These are phyloP conservation scores for Fusarium odoratissimum DNA, from an alignment of 2,329 filamentous ascomycete genomes.

Conservation along the genomic window DNA sequence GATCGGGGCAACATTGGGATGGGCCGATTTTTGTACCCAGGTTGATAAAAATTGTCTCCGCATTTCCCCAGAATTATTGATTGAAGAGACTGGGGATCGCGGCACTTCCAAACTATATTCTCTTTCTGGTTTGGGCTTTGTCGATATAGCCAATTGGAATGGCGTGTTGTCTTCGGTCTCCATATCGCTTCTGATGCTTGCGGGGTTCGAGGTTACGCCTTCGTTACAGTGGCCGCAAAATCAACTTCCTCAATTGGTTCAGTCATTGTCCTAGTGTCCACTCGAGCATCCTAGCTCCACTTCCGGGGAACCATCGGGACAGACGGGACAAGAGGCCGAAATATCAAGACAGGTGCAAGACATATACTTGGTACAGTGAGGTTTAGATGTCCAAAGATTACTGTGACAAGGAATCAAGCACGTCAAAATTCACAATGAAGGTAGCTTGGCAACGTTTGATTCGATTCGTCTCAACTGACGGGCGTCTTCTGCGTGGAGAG, in stretches of 20 bases:
- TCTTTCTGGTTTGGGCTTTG: not conserved
- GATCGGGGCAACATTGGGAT: slow-evolving; percentile 16
- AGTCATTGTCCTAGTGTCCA: not conserved
- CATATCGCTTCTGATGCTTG: not conserved
- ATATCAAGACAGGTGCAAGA: not conserved
- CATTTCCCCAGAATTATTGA: not conserved
- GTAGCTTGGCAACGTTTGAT: slow-evolving; percentile 64
- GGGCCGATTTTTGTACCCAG: slow-evolving; percentile 3
- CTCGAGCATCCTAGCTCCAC: too few relatives aligned
- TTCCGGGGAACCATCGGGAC: not conserved
- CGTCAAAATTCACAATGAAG: slow-evolving; percentile 37
- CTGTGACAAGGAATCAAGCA: not conserved
- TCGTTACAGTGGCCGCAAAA: not conserved
- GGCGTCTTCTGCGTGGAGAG: slow-evolving; percentile 62
- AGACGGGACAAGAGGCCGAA: not conserved
- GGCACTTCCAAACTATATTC: not conserved
- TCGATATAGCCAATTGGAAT: not conserved
- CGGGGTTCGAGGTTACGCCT: not conserved
- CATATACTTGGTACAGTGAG: not conserved
- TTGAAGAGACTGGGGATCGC: not conserved
- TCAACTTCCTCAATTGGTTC: not conserved
- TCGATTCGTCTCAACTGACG: slow-evolving; percentile 64
- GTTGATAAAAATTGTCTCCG: not conserved
- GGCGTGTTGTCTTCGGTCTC: not conserved
- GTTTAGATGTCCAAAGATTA: accelerated